Conservation (phyloP, 148 eudicot genomes). For the Salicornia ramosissima region DNA sequence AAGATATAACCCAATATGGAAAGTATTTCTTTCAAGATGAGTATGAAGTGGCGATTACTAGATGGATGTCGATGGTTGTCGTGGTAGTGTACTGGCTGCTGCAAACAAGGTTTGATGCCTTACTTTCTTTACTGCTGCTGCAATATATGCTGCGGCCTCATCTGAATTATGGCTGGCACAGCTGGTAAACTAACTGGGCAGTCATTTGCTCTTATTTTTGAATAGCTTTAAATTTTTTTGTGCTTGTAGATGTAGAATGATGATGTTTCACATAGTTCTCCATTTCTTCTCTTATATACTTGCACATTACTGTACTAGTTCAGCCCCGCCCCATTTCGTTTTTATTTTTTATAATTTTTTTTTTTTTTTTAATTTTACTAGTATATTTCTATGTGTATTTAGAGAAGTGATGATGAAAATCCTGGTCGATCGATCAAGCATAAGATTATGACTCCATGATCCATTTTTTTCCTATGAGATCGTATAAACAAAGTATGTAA, state of each 20-base stretch:
- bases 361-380: constrained; percentile 9
- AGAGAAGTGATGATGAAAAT: constrained; percentile 1
- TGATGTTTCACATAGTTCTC: constrained; percentile 17
- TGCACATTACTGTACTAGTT: neutral
- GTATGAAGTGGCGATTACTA: constrained; percentile 5
- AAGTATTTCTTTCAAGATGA: constrained; percentile 13
- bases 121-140: constrained; percentile 1
- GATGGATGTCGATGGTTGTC: constrained; percentile 17
- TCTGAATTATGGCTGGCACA: constrained; percentile 7
- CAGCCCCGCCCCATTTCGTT: too few species aligned
- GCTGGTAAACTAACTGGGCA: constrained; percentile 11
- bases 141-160: constrained; percentile 6
- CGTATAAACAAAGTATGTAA: neutral
- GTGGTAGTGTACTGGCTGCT: constrained; percentile 13
- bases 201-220: constrained; percentile 14
- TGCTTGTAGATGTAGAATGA: constrained; percentile 5
- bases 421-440: neutral
- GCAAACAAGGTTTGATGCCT: constrained; percentile 11
- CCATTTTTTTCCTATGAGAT: neutral
- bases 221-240: constrained; percentile 7
- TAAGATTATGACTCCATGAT: neutral
- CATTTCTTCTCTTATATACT: neutral
- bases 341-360: too few species aligned
- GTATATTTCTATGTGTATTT: constrained; percentile 12
- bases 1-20: constrained; percentile 10